Evolutionary conservation across 805 yeast species (phyloP), one percentile per base, ranked within the genome.

Genomic region (Metschnikowia reukaufii): DNA sequence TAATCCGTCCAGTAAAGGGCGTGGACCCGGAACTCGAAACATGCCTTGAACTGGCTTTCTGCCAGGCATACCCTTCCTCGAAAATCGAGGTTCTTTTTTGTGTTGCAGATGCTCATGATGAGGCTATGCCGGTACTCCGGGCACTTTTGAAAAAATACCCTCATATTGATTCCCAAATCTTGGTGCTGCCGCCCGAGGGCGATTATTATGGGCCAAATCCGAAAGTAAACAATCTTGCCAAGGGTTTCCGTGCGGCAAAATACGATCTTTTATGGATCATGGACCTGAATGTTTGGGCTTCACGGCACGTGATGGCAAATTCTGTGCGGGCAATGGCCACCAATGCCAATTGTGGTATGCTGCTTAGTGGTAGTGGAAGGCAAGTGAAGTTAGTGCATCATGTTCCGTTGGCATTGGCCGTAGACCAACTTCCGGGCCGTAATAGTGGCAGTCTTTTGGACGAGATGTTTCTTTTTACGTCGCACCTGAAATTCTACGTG

Each of bases 401-500:
- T 63, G 79, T 85, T 13, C 97, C 97, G 2, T 60, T 86, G 50
- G 88, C 88, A 2, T 51, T 77, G 19, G 51, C 56, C 7, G 51
- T 77, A n/a, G 46, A 43, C 32, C 54, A 36, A 25, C 12, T 36
- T n/a, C 33, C 46, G 15, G 55, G 54, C 31, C 23, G 30, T 13
- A 57, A 57, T n/a, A 37, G 47, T 13, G 59, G 59, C 16, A 37
- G 47, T 19, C 39, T 55, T 55, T 70, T 88, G 35, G 97, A 89
- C 66, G 96, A 89, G 64, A 83, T 88, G 87, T 89, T 88, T 61
- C 68, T 89, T 57, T 74, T 84, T 42, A 84, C 96, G 0, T 81
- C 96, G 1, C 97, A 89, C 67, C 82, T 91, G 43, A 88, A 88
- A 66, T 88, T 90, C 63, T 89, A 89, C 63, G 82, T 83, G 5